phyloP scores from a whole-genome alignment of 2,329 filamentous ascomycete genomes.

The Sporothrix dimorphospora region DNA sequence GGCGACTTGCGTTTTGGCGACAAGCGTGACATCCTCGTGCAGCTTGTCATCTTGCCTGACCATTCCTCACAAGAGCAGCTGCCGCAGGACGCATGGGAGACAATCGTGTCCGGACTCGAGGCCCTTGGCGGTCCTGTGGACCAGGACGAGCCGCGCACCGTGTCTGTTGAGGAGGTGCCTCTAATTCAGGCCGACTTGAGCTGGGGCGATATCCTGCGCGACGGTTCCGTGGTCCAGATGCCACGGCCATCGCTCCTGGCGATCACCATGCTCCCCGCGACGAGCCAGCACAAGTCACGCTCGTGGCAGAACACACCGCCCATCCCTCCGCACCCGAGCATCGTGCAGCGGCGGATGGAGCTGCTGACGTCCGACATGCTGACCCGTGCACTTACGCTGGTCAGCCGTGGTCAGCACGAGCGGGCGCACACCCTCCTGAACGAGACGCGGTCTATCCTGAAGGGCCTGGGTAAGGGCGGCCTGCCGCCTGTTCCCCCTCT shows the following conservation, averaged over 20 bases:
- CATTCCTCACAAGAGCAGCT: constrained; percentile 79
- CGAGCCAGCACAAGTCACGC: constrained; percentile 63
- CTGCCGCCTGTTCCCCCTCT: constrained; percentile 82
- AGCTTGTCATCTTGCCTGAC: constrained; percentile 89
- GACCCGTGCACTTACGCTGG: constrained; percentile 85
- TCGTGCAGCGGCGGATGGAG: constrained; percentile 97
- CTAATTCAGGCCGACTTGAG: constrained; percentile 92
- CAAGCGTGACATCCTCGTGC: constrained; percentile 90
- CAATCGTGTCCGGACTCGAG: constrained; percentile 92
- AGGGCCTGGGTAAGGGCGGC: constrained; percentile 92
- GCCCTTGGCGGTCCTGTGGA: constrained; percentile 87
- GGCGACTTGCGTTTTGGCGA: constrained; percentile 95
- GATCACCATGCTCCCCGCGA: constrained; percentile 88
- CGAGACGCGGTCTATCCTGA: constrained; percentile 92
- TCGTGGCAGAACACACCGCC: constrained; percentile 70
- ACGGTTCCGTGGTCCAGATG: constrained; percentile 82
- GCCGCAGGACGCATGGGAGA: constrained; percentile 95
- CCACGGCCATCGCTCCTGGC: constrained; percentile 88
- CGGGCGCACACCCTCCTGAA: constrained; percentile 88
- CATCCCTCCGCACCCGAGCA: constrained; percentile 91
- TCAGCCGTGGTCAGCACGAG: constrained; percentile 89
- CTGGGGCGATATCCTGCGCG: constrained; percentile 90
- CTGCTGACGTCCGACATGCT: constrained; percentile 97
- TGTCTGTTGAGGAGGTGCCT: constrained; percentile 92
- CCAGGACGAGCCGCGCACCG: constrained; percentile 77